Base-by-base conservation (phyloP, 202 grass and related monocot genomes). In the Carex sylvatica region DNA sequence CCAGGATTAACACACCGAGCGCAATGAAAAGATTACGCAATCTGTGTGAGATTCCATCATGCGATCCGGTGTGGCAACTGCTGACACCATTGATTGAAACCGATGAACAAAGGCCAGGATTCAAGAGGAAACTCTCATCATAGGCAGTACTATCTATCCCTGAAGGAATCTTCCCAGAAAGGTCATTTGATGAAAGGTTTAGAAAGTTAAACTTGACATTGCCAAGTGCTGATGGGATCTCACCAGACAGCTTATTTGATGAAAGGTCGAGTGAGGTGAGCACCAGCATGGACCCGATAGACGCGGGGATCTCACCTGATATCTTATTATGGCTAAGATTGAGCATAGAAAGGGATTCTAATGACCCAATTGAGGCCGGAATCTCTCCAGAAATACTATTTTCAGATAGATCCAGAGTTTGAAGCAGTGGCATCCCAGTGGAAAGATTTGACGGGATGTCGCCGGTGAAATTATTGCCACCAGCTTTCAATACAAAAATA, bases 161-260 rank as follows among this genome's bases (percentile, higher is more conserved):
- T 10, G 28, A 70, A 2, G 96, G 96, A n/a, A 98, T 86, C 74
- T 84, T 31, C 16, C 96, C 92, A 14, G 71, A 72, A 61, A 98
- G 83, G 23, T 90, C 77, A 89, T 98, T 95, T 16, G 90, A 90
- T 7, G 95, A 98, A 31, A 98, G 85, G 65, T 98, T 98, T 31
- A 98, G 86, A 38, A 14, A 35, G 69, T 6, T 88, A 16, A 95
- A 59, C 14, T 12, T 81, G 2, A 84, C 78, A 20, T 61, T 51
- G 33, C 14, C 84, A 8, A 98, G 86, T 46, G 38, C 54, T 63
- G 49, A 12, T 20, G 95, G 95, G 42, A 98, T 91, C 65, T 56
- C 18, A 53, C 95, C 95, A 23, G 95, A 90, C 74, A 98, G 82
- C 22, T 58, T 52, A 87, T 98, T 98, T 18, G 79, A 80, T 53